Evolutionary conservation across 345 rosid genomes (phyloP), one percentile per base, ranked within the genome.

Genomic region (Microthlaspi erraticum): DNA sequence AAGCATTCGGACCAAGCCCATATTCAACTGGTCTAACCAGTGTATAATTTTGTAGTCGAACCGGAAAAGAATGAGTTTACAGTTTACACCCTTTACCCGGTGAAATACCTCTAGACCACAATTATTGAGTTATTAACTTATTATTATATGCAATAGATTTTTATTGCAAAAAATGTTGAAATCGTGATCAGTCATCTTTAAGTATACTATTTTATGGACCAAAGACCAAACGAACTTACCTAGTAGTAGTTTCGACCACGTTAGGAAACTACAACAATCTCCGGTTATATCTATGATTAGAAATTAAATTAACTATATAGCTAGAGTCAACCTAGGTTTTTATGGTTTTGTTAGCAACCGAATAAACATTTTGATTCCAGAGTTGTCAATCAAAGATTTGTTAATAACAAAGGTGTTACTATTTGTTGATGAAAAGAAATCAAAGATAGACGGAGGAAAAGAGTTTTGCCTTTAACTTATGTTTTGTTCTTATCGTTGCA

Each of bases 201-300:
- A 20, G 13, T 39, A 13, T 18, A 19, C 14, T 51, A 12, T 26
- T 10, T 46, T 7, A 17, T 63, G 41, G 46, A 20, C 12, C 23
- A 51, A 36, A 23, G 46, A 20, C 12, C 23, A 51, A 36, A 23
- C 57, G 70, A 72, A 44, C 64, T 34, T 14, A 44, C 57, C 49
- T 63, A 14, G 64, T 23, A 14, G 64, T 23, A 64, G 63, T 34
- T 71, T 62, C 76, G 41, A 71, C 56, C 56, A 62, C 56, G 48
- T 71, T 52, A 71, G 48, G 7, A 42, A 53, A 53, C 54, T 52
- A 19, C 45, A 42, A 43, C 32, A 6, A 6, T 54, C 5, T 33
- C 39, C 1, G 36, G 17, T 39, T 61, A 71, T 19, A 42, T 58
- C 19, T 16, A 31, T 32, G 45, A 26, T 42, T 31, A 18, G 12